These are phyloP conservation scores for Porodaedalea pini DNA, from an alignment of 1,284 basidiomycete species.

Conservation along the genomic window DNA sequence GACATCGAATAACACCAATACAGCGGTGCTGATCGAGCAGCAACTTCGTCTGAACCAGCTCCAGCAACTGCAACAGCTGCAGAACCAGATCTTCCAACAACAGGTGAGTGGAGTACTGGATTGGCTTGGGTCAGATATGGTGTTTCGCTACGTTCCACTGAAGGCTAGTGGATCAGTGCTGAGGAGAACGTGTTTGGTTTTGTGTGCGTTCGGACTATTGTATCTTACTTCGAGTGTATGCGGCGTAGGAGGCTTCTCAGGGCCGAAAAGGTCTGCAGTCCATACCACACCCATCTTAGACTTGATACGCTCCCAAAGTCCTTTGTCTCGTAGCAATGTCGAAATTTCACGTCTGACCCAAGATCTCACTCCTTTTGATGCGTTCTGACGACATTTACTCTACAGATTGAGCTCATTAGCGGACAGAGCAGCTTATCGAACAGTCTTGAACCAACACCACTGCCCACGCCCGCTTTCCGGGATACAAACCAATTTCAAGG, in stretches of 20 bases:
- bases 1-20: not conserved
- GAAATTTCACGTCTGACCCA: too few relatives aligned
- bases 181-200: not conserved
- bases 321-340: too few relatives aligned
- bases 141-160: too few relatives aligned
- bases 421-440: constrained; percentile 42
- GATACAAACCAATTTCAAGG: constrained; percentile 44
- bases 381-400: constrained; percentile 10
- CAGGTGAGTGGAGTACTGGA: constrained; percentile 48
- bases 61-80: constrained; percentile 73
- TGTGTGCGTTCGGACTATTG: not conserved
- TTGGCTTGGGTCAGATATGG: too few relatives aligned
- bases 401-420: constrained; percentile 70
- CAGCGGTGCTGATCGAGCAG: constrained; percentile 43
- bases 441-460: constrained; percentile 33
- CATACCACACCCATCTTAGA: too few relatives aligned
- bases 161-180: too few relatives aligned
- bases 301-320: too few relatives aligned
- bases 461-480: constrained; percentile 24
- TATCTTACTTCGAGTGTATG: not conserved
- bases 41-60: constrained; percentile 71
- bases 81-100: constrained; percentile 80
- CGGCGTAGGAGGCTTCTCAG: too few relatives aligned
- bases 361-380: too few relatives aligned
- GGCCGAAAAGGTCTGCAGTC: too few relatives aligned